Evolutionary conservation across 2,329 filamentous ascomycete genomes (phyloP).

Genomic region (Pestalotiopsis sp.): DNA sequence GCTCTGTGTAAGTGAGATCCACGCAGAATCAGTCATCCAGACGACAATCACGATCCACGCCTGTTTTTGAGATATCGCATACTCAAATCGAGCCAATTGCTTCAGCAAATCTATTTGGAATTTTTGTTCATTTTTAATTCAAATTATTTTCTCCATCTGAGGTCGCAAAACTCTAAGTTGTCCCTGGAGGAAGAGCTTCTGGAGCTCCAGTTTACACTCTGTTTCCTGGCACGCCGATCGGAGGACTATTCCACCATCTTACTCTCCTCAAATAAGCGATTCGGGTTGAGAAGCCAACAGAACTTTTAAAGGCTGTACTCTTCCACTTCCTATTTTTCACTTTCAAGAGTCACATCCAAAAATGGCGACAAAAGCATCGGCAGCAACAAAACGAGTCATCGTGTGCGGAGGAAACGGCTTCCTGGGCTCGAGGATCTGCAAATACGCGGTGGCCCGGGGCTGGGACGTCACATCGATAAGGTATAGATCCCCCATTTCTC

Average conservation of each 20-base stretch:
- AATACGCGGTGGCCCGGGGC: constrained; percentile 79
- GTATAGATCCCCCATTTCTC: constrained; percentile 47
- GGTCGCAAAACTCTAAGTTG: neutral
- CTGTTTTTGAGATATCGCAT: neutral
- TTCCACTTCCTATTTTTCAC: neutral
- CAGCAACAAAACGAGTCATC: constrained; percentile 73
- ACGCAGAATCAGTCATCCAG: neutral
- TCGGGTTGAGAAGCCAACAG: neutral
- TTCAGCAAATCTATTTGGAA: neutral
- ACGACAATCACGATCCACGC: neutral
- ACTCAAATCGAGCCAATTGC: neutral
- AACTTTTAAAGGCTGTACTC: neutral
- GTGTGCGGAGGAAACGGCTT: constrained; percentile 96
- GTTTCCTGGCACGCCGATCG: neutral
- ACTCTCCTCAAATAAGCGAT: neutral
- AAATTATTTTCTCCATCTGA: neutral
- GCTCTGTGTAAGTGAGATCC: constrained; percentile 8
- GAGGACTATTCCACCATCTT: neutral
- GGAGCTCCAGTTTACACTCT: neutral
- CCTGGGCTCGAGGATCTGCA: constrained; percentile 86
- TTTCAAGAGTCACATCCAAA: too few relatives aligned
- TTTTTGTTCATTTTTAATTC: neutral
- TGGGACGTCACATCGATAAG: constrained; percentile 95
- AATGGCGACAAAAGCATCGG: constrained; percentile 38
- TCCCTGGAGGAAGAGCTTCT: neutral